These are phyloP conservation scores for Strobilomyces dryophilus DNA, from an alignment of 768 basidiomycete genomes.

Conservation along the genomic window DNA sequence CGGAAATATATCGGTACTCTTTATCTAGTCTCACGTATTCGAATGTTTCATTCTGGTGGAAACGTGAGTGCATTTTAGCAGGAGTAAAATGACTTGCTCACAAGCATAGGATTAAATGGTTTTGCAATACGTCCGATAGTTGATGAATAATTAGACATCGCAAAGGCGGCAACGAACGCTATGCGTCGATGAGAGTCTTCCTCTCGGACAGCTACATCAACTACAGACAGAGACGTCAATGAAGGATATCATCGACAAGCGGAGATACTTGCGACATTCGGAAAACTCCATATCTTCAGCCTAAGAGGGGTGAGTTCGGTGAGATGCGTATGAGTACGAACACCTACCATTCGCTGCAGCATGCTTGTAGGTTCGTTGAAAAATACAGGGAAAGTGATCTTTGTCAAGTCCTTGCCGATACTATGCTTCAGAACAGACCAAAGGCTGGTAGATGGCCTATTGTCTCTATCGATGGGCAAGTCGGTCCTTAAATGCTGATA, in stretches of 20 bases:
- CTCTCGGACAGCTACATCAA: constrained; percentile 81
- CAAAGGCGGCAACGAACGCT: constrained; percentile 93
- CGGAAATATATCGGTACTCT: constrained; percentile 88
- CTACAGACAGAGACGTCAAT: constrained; percentile 33
- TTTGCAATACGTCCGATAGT: constrained; percentile 96
- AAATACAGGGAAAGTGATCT: constrained; percentile 91
- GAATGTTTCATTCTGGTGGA: constrained; percentile 77
- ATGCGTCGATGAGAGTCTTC: constrained; percentile 75
- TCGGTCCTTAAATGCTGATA: constrained; percentile 60
- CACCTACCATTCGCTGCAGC: constrained; percentile 85
- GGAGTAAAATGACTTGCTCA: constrained; percentile 33
- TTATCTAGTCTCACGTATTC: constrained; percentile 88
- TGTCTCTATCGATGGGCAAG: constrained; percentile 64
- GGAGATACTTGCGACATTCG: constrained; percentile 64
- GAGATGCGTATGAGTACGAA: background rate
- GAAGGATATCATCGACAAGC: constrained; percentile 1
- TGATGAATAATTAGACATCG: constrained; percentile 96
- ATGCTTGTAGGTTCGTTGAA: constrained; percentile 95
- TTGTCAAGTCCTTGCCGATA: constrained; percentile 96
- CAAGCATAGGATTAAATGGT: constrained; percentile 95
- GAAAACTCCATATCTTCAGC: constrained; percentile 99
- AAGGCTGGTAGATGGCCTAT: constrained; percentile 83
- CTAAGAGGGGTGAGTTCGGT: constrained; percentile 21
- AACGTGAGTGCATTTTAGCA: background rate
- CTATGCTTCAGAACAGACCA: constrained; percentile 95